A percentile compares a stretch with the other conserved stretches of the same genome.
Conservation (phyloP, 208 protist genomes). For the Ichthyophonus hoferi region DNA sequence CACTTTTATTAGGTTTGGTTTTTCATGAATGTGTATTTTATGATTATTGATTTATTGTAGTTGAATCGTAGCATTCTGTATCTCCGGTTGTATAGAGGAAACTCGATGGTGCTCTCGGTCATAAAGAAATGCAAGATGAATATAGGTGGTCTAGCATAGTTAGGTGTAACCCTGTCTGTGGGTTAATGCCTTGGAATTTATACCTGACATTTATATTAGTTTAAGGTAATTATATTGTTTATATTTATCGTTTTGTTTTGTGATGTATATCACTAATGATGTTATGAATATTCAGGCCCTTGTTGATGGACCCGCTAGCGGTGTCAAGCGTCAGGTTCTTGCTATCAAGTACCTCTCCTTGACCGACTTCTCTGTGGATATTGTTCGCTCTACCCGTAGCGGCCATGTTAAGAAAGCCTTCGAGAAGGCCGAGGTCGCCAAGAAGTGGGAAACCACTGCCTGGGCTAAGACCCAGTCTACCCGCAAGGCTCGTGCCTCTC, state of each 20-base stretch:
- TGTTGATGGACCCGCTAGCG: conserved; percentile 51
- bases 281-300: conserved; percentile 40
- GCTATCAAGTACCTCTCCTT: conserved; percentile 48
- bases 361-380: conserved; percentile 43
- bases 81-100: no score
- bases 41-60: not conserved
- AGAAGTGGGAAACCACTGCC: conserved; percentile 45
- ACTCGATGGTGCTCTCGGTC: no score
- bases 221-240: no score
- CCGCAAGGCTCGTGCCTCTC: conserved; percentile 33
- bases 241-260: no score
- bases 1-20: conserved; percentile 9
- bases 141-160: no score
- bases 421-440: conserved; percentile 35
- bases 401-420: conserved; percentile 2
- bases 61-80: no score
- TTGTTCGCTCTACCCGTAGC: conserved; percentile 19
- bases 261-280: no score
- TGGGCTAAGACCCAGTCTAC: conserved; percentile 45
- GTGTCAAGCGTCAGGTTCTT: conserved; percentile 49
- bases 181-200: no score
- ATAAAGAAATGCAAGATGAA: no score
- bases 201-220: no score
- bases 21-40: not conserved
- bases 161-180: no score